Evolutionary conservation across 805 yeast species (phyloP), one percentile per base, ranked within the genome.

Genomic region (Saccharomyces paradoxus): DNA sequence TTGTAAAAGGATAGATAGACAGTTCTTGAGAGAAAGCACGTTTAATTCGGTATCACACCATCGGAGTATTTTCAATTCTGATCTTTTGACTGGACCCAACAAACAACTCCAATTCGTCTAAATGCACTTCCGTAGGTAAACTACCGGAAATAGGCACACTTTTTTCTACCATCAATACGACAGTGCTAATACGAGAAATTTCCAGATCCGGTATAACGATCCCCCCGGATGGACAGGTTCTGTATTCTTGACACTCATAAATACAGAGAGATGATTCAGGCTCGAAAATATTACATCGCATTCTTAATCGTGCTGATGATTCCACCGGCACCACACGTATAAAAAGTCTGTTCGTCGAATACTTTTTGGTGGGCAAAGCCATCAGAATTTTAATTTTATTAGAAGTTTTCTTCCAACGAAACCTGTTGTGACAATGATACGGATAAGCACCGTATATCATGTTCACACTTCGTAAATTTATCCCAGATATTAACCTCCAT

Each of bases 271-370:
- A 57, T n/a, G 58, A 53, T 7, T 59, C 60, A 2, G 27, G 49
- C 26, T 61, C 66, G 53, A 58, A 64, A 3, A 67, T 46, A 47
- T 60, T 62, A 48, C 63, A 60, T 32, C 68, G 60, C 24, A 60
- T 47, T 8, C 52, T 51, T 8, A 55, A 37, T 17, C 47, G 24
- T 21, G 53, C 27, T 13, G 49, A 41, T 17, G 28, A 32, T 12
- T 49, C 52, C 21, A 54, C 41, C 1, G 65, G 63, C 0, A 62
- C 51, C 0, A 65, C 17, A 17, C 71, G 55, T 4, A 67, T 49
- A 44, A 63, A 67, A 22, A 60, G 50, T 14, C 46, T 47, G 27
- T 58, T 60, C 10, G 58, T 53, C 7, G 52, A 31, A 2, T 10
- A 17, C 4, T 37, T 37, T 37, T 7, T 37, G 22, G 9, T 17